These are phyloP conservation scores for Talaromyces sp. DNA, from an alignment of 2,329 filamentous ascomycete species.

Conservation along the genomic window DNA sequence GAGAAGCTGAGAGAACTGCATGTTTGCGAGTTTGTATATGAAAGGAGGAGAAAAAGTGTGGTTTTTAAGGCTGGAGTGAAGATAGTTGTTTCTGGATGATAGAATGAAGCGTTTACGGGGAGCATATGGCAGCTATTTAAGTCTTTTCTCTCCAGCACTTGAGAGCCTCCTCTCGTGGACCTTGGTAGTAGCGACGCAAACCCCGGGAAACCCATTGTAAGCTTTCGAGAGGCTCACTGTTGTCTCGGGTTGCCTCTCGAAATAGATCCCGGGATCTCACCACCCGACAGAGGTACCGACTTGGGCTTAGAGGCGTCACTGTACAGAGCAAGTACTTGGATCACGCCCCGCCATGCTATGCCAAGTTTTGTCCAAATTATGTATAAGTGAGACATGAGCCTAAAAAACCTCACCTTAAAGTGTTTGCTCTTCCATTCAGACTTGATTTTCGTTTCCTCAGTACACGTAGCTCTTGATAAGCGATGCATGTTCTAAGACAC, in stretches of 20 bases:
- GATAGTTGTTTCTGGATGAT: not conserved
- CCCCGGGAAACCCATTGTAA: not conserved
- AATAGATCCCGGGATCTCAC: not conserved
- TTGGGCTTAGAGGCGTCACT: not conserved
- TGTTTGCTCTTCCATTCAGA: too few species aligned
- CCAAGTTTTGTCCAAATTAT: constrained; percentile 7
- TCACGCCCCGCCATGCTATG: not conserved
- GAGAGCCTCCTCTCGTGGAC: not conserved
- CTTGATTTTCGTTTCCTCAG: not conserved
- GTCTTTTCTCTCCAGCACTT: constrained; percentile 9
- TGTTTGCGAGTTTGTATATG: constrained; percentile 32
- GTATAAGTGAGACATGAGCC: constrained; percentile 14
- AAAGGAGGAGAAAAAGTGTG: not conserved
- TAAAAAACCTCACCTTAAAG: not conserved
- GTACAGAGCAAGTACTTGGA: not conserved
- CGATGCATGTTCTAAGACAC: constrained; percentile 13
- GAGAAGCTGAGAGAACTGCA: constrained; percentile 50
- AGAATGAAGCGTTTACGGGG: not conserved
- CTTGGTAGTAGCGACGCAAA: not conserved
- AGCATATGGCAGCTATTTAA: constrained; percentile 13
- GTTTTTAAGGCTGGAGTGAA: not conserved
- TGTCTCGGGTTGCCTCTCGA: not conserved
- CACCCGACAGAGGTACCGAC: too few species aligned
- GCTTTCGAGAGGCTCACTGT: not conserved
- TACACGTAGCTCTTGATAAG: not conserved